Evolutionary conservation across 768 basidiomycete species (phyloP), one percentile per base, ranked within the genome.

Genomic region (Hericium erinaceus): DNA sequence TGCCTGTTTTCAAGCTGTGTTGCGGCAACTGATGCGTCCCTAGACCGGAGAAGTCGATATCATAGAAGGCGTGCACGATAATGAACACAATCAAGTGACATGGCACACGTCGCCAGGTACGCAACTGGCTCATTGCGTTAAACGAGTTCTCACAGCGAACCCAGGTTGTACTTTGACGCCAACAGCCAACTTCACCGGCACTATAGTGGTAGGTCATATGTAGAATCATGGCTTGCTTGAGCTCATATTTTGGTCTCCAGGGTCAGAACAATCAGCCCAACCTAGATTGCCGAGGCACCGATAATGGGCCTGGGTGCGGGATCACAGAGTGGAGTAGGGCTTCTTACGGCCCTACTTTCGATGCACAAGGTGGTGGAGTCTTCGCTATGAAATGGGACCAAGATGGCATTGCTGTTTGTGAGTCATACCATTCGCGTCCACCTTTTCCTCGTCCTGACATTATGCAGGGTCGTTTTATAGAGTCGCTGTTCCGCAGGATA

Each of bases 361-460:
- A 93, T 60, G 77, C 78, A 0, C 82, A 81, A 65, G 81, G 86
- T 10, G 92, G 92, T 4, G 92, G 92, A 3, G 83, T 92, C 2
- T 93, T 90, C 67, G 90, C 83, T 1, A 91, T 92, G 88, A 86
- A 87, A 64, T 94, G 92, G 92, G 88, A 92, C 65, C 79, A 83
- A 58, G 77, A 75, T 59, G 83, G 84, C 2, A 89, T 92, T 57
- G 80, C 83, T 41, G 79, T 89, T 61, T 91, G 89, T 91, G 60
- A 68, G 88, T 75, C n/a, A 8, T 39, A 7, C 18, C 37, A 20
- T 38, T 24, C 9, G 40, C 37, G 22, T 18, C 15, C 33, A 10
- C 15, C 38, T 10, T 13, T 33, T 49, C 48, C 12, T 18, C 5
- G 22, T 26, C 48, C 33, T 20, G 20, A 8, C 13, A n/a, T 33